Evolutionary conservation across 345 rosid species (phyloP).

Genomic region (Lepidium africanum): DNA sequence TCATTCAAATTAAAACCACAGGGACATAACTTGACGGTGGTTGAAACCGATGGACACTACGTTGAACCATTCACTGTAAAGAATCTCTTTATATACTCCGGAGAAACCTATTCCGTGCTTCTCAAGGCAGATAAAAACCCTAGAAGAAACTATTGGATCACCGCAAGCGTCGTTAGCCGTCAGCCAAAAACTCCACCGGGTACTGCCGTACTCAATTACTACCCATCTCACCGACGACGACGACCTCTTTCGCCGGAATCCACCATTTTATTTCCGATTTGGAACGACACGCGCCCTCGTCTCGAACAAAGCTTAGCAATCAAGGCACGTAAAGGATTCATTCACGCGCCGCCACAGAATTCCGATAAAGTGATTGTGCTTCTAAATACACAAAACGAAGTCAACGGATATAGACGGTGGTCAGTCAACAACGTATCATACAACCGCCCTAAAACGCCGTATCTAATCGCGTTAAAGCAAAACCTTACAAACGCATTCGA

Average conservation of each 20-base stretch:
- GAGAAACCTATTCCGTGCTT: slow-evolving; percentile 69
- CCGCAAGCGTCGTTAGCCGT: slow-evolving; percentile 53
- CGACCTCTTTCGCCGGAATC: slow-evolving; percentile 42
- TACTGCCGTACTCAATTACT: slow-evolving; percentile 48
- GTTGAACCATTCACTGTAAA: slow-evolving; percentile 63
- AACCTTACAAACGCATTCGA: slow-evolving; percentile 33
- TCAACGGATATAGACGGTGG: slow-evolving; percentile 38
- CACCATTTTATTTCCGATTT: slow-evolving; percentile 21
- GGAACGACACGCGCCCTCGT: slow-evolving; percentile 37
- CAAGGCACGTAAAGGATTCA: slow-evolving; percentile 39
- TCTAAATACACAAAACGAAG: slow-evolving; percentile 52
- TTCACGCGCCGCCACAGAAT: slow-evolving; percentile 35
- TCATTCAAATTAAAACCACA: background rate
- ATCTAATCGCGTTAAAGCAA: slow-evolving; percentile 48
- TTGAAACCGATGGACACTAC: slow-evolving; percentile 69
- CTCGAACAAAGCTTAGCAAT: slow-evolving; percentile 46
- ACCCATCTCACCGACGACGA: slow-evolving; percentile 44
- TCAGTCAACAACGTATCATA: slow-evolving; percentile 62
- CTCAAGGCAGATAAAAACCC: slow-evolving; percentile 51
- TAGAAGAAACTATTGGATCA: slow-evolving; percentile 57
- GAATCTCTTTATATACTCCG: slow-evolving; percentile 68
- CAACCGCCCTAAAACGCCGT: slow-evolving; percentile 47
- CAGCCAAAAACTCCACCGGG: slow-evolving; percentile 33
- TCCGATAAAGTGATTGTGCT: slow-evolving; percentile 45
- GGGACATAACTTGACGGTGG: slow-evolving; percentile 82